Evolutionary conservation across 2,329 filamentous ascomycete genomes (phyloP), one percentile per base, ranked within the genome.

Genomic region (Paraphoma sp.): DNA sequence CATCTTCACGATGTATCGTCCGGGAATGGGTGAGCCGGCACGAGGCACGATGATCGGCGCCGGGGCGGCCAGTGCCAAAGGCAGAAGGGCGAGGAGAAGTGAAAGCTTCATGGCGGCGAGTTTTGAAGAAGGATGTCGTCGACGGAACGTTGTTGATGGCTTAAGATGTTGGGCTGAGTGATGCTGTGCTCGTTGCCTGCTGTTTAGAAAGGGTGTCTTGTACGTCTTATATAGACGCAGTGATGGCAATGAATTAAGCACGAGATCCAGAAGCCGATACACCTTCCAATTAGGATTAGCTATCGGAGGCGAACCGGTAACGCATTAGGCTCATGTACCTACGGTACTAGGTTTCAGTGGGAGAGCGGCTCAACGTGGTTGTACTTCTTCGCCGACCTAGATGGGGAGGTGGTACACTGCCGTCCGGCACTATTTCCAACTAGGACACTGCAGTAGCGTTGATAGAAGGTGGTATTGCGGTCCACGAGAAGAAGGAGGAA

Each of bases 1-100:
- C 57, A 82, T 54, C 72, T 79, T 80, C 67, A 82, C 76, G 49
- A 82, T 80, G 70, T 79, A 82, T 63, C 78, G 77, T 62, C 74
- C 75, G 6, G 77, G 75, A 52, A 81, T 74, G 40, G 74, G 63
- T 40, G 64, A 49, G 33, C 73, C 75, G 50, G 68, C 72, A 52
- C 74, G 71, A 30, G 78, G 73, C 29, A 68, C 55, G 41, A 81
- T 67, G 62, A 81, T 49, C 8, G 79, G 78, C 3, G 78, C 77
- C n/a, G 63, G 65, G 30, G 60, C 44, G 44, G 76, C 77, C 31
- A 78, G 54, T 48, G 71, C 75, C 63, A 77, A 53, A 65, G 51
- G 79, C 58, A 74, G 47, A 58, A 78, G 57, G 42, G 78, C 71
- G 53, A 81, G 71, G 53, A 79, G 57, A 36, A 75, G 59, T 52